Percentiles rank a stretch among this genome's conserved stretches.
These are phyloP conservation scores for Coelastrella sp. DNA, from an alignment of 139 green algal genomes.

Conservation along the genomic window DNA sequence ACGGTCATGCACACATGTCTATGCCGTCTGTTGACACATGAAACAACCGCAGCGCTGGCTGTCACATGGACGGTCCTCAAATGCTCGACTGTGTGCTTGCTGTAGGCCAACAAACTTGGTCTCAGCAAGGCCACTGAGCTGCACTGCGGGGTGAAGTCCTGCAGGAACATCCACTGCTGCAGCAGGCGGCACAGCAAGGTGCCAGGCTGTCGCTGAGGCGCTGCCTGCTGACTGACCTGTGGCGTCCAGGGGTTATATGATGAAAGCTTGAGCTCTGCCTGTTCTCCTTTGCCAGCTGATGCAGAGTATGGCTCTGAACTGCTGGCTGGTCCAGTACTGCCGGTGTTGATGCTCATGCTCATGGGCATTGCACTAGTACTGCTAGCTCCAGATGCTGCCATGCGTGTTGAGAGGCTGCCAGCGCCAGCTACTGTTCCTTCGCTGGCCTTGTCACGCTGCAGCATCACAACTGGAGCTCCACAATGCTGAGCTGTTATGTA, in stretches of 20 bases:
- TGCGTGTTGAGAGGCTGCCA: conserved; percentile 15
- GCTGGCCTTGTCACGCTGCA: not conserved
- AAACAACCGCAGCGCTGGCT: too few species aligned
- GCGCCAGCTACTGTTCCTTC: conserved; percentile 9
- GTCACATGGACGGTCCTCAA: too few species aligned
- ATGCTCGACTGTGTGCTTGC: too few species aligned
- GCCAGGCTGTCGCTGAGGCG: too few species aligned
- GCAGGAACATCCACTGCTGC: too few species aligned
- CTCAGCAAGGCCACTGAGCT: too few species aligned
- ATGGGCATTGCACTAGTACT: conserved; percentile 34
- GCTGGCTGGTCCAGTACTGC: conserved; percentile 30
- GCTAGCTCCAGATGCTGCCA: conserved; percentile 26
- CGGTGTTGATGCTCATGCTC: not conserved
- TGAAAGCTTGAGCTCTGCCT: conserved; percentile 19
- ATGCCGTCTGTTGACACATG: too few species aligned
- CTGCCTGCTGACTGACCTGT: not conserved
- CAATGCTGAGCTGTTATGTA: not conserved
- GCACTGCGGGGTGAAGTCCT: too few species aligned
- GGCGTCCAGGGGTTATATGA: conserved; percentile 43
- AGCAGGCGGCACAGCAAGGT: too few species aligned
- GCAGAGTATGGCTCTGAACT: not conserved
- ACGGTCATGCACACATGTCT: too few species aligned
- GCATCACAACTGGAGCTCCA: not conserved
- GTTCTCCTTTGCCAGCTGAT: not conserved
- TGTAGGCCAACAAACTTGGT: too few species aligned